These are phyloP conservation scores for Alternaria burnsii DNA, from an alignment of 2,329 filamentous ascomycete genomes.

Conservation along the genomic window DNA sequence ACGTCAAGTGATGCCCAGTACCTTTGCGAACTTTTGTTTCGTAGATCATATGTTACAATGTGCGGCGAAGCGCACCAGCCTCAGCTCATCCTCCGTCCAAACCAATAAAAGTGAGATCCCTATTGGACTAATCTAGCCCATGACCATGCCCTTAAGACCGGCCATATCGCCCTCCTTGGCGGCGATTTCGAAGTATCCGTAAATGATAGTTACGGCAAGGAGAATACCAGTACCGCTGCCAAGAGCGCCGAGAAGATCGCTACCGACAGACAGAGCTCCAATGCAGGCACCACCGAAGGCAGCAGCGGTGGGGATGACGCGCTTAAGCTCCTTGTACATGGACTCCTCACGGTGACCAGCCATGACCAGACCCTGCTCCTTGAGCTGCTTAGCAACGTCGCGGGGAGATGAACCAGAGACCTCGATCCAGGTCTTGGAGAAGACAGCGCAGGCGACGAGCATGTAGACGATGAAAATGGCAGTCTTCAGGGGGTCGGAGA, in stretches of 20 bases:
- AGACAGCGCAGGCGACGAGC: conserved; percentile 95
- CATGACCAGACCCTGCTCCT: conserved; percentile 99
- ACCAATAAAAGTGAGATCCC: conserved; percentile 5
- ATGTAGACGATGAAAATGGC: conserved; percentile 96
- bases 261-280: conserved; percentile 93
- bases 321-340: conserved; percentile 99
- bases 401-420: conserved; percentile 97
- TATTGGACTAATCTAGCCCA: conserved; percentile 52
- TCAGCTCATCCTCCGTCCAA: conserved; percentile 9
- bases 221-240: conserved; percentile 98
- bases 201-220: conserved; percentile 99
- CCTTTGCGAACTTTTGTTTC: conserved; percentile 21
- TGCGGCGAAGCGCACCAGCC: conserved; percentile 16
- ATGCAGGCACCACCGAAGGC: conserved; percentile 99
- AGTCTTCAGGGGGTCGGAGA: conserved; percentile 96
- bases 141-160: conserved; percentile 74
- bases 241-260: conserved; percentile 93
- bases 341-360: conserved; percentile 98
- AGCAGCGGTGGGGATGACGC: conserved; percentile 96
- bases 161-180: conserved; percentile 97
- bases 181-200: conserved; percentile 99
- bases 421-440: conserved; percentile 99
- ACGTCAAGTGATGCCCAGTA: conserved; percentile 13
- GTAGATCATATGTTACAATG: conserved; percentile 22
- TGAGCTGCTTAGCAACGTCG: conserved; percentile 99